phyloP scores from a whole-genome alignment of 2,329 filamentous ascomycete species.

The Madurella fahalii region DNA sequence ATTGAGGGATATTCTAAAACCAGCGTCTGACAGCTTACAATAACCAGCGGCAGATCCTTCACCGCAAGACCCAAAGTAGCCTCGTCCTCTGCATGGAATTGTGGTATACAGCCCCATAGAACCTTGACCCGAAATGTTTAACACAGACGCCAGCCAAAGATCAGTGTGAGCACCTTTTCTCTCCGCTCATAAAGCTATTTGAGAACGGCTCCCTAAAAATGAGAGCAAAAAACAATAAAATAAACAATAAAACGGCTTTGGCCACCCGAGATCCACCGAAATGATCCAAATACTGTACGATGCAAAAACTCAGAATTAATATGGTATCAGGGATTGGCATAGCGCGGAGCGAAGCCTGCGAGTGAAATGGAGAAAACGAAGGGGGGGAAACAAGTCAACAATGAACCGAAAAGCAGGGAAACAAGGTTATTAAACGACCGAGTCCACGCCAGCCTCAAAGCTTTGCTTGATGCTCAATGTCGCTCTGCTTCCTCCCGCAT shows the following conservation, averaged over 20 bases:
- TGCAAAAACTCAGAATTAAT: background rate
- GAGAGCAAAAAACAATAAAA: background rate
- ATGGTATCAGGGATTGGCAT: slow-evolving; percentile 5
- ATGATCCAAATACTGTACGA: background rate
- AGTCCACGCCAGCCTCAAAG: background rate
- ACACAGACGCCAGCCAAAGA: background rate
- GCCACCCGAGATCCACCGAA: background rate
- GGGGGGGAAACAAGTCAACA: background rate
- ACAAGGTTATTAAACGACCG: background rate
- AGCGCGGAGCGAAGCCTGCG: background rate
- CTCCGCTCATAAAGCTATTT: background rate
- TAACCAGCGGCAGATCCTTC: background rate
- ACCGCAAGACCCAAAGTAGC: background rate
- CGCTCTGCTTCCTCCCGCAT: slow-evolving; percentile 70
- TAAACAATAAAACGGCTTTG: too few species aligned
- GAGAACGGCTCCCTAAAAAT: background rate
- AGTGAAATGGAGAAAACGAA: background rate
- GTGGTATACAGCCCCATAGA: background rate
- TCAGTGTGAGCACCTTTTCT: background rate
- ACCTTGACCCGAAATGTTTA: background rate
- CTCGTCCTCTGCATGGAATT: background rate
- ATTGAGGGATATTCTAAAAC: background rate
- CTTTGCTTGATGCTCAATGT: slow-evolving; percentile 29
- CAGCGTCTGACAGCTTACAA: background rate
- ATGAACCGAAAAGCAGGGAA: background rate